These are phyloP conservation scores for Amanita pseudoporphyria DNA, from an alignment of 768 basidiomycete species.

Conservation along the genomic window DNA sequence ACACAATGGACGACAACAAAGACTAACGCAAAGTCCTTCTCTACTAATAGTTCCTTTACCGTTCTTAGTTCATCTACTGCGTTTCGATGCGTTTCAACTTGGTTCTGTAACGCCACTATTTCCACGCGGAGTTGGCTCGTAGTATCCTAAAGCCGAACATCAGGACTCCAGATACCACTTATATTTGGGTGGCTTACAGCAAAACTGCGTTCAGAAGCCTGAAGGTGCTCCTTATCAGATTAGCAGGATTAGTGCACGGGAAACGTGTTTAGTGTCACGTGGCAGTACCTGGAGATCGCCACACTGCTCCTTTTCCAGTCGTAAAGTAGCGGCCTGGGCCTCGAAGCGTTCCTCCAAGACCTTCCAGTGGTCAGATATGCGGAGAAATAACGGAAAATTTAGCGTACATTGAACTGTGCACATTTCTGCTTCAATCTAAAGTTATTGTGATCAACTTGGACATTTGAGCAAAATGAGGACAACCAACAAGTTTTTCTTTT, in stretches of 20 bases:
- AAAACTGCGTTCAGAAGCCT: conserved; percentile 8
- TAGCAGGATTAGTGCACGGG: background rate
- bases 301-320: conserved; percentile 43
- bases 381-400: background rate
- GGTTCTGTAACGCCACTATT: background rate
- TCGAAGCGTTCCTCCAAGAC: conserved; percentile 52
- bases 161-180: background rate
- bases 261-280: background rate
- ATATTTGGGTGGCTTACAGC: background rate
- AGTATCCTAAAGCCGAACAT: background rate
- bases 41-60: background rate
- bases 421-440: conserved; percentile 3
- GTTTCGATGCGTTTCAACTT: conserved; percentile 2
- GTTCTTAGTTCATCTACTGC: background rate
- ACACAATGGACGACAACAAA: background rate
- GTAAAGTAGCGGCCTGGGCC: conserved; percentile 41
- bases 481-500: conserved; percentile 1
- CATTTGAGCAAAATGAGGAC: background rate
- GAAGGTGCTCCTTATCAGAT: conserved; percentile 14
- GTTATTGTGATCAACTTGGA: background rate
- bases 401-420: conserved; percentile 7
- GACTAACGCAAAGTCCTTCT: conserved; percentile 1
- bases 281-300: conserved; percentile 35
- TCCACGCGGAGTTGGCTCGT: background rate
- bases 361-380: conserved; percentile 15